These are phyloP conservation scores for Botrytis tulipae DNA, from an alignment of 2,329 filamentous ascomycete species.

Conservation along the genomic window DNA sequence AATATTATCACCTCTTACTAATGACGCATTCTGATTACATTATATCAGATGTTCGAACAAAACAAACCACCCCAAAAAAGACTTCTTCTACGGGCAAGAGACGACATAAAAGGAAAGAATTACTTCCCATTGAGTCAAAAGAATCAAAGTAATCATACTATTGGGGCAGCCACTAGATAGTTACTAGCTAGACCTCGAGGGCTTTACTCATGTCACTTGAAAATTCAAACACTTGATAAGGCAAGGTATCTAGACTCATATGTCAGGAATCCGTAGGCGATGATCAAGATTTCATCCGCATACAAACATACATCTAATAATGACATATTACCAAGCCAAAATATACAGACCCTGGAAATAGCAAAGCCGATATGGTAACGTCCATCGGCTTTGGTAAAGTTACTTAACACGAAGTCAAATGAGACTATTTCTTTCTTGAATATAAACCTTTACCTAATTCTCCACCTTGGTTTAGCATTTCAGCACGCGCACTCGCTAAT, in stretches of 20 bases:
- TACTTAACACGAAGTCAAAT: background rate
- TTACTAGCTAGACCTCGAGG: background rate
- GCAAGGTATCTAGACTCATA: too few species aligned
- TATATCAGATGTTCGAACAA: background rate
- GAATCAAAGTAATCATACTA: rapidly evolving
- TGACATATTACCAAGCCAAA: rapidly evolving
- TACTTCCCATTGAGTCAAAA: background rate
- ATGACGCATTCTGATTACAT: background rate
- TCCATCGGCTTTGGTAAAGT: rapidly evolving
- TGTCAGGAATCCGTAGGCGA: rapidly evolving
- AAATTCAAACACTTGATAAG: rapidly evolving
- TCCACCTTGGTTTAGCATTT: rapidly evolving
- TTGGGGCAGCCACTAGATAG: background rate
- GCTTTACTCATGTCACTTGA: background rate
- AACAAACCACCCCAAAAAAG: background rate
- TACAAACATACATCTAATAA: too few species aligned
- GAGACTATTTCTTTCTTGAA: background rate
- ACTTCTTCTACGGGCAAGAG: rapidly evolving
- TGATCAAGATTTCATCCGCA: too few species aligned
- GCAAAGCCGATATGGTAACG: background rate
- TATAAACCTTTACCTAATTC: background rate
- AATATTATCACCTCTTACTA: background rate
- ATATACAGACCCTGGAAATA: background rate
- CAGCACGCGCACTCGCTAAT: background rate
- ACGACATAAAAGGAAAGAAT: rapidly evolving